Evolutionary conservation across 352 stramenopile species (phyloP).

Genomic region (Phytophthora pluvialis): DNA sequence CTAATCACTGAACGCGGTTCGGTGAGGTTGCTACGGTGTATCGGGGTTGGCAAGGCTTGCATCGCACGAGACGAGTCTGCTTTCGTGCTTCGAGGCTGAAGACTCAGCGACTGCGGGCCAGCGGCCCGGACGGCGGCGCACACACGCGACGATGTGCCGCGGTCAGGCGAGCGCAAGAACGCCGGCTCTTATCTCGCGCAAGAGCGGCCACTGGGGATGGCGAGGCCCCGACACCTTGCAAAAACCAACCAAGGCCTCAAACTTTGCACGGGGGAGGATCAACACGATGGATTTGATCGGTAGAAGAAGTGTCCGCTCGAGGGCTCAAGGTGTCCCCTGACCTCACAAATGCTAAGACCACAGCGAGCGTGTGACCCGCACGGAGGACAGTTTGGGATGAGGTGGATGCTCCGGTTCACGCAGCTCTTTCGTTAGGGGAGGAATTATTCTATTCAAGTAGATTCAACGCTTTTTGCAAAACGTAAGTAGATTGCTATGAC

Average conservation of each 20-base stretch:
- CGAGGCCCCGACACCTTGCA: constrained; percentile 13
- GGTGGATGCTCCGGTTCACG: constrained; percentile 1
- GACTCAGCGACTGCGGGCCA: constrained; percentile 5
- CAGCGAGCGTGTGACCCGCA: neutral
- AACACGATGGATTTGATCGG: constrained; percentile 23
- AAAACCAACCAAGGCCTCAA: constrained; percentile 27
- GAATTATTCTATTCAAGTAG: too few relatives aligned
- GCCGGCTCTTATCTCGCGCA: constrained; percentile 24
- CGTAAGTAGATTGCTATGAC: too few relatives aligned
- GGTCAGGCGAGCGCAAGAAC: constrained; percentile 27
- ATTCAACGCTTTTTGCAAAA: too few relatives aligned
- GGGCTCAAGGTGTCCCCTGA: constrained; percentile 10
- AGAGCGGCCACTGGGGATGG: constrained; percentile 13
- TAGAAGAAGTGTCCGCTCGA: constrained; percentile 30
- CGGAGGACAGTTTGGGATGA: constrained; percentile 11
- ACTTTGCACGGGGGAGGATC: constrained; percentile 19
- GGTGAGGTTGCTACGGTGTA: constrained; percentile 16
- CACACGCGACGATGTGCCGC: constrained; percentile 26
- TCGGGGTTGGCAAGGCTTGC: constrained; percentile 7
- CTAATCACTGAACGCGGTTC: constrained; percentile 17
- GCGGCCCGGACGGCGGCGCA: constrained; percentile 17
- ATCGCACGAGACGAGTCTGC: constrained; percentile 20
- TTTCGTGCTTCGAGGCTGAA: neutral
- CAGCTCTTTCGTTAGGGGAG: neutral
- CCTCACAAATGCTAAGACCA: constrained; percentile 7